Conservation (phyloP, 306 rosid species). For the Vachellia collinsii region DNA sequence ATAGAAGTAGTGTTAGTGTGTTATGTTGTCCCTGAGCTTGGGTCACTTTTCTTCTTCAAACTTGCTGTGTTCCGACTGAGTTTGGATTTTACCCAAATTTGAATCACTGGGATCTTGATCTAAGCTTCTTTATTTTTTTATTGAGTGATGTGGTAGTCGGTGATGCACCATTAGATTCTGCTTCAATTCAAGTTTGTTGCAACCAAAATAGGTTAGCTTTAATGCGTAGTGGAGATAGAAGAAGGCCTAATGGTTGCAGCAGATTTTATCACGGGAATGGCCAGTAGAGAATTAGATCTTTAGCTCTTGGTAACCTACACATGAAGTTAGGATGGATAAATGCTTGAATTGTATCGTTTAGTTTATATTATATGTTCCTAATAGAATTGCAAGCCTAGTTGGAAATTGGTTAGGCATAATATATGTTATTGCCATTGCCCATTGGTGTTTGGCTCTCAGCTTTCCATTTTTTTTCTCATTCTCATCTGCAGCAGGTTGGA, state of each 20-base stretch:
- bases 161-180: conserved; percentile 61
- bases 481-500: too few species aligned
- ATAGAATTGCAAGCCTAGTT: neutral
- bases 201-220: conserved; percentile 66
- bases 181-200: conserved; percentile 65
- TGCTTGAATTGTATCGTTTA: neutral
- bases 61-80: neutral
- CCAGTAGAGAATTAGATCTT: neutral
- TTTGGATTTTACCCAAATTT: conserved; percentile 9
- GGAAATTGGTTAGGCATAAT: too few species aligned
- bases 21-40: neutral
- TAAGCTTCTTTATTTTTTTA: conserved; percentile 20
- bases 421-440: too few species aligned
- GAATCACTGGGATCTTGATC: conserved; percentile 36
- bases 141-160: conserved; percentile 60
- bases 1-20: too few species aligned
- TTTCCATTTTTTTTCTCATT: too few species aligned
- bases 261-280: neutral
- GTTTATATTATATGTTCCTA: neutral
- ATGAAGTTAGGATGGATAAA: neutral
- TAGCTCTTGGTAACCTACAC: neutral
- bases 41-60: neutral
- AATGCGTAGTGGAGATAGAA: conserved; percentile 12
- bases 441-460: too few species aligned
- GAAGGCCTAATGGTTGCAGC: conserved; percentile 6